These are phyloP conservation scores for Rhododendron simsii DNA, from an alignment of 148 eudicot species.

Conservation along the genomic window DNA sequence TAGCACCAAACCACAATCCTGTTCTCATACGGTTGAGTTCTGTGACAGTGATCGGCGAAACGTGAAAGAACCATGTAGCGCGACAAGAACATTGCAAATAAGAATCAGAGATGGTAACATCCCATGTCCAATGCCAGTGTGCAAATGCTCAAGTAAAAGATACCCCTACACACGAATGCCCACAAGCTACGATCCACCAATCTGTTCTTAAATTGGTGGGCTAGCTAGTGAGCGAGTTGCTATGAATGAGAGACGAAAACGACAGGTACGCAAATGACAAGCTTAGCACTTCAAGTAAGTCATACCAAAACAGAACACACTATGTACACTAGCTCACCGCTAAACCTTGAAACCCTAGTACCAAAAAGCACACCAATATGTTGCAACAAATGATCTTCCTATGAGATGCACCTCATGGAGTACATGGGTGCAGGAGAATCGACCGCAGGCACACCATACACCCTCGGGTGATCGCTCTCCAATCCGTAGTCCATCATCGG, in stretches of 20 bases:
- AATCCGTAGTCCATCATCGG: slow-evolving; percentile 70
- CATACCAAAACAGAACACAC: not conserved
- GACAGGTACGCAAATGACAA: not conserved
- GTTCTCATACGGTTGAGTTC: not conserved
- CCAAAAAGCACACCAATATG: not conserved
- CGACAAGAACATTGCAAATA: not conserved
- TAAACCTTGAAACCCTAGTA: not conserved
- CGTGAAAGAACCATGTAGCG: not conserved
- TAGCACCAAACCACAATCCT: not conserved
- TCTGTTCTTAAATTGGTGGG: not conserved
- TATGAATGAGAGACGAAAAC: not conserved
- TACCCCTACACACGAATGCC: too few relatives aligned
- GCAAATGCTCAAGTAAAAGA: too few relatives aligned
- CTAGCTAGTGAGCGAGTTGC: not conserved
- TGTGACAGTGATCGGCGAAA: not conserved
- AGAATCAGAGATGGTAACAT: too few relatives aligned
- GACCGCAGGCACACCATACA: slow-evolving; percentile 33
- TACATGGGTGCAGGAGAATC: slow-evolving; percentile 42
- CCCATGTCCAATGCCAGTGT: too few relatives aligned
- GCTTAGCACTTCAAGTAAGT: not conserved
- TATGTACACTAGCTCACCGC: not conserved
- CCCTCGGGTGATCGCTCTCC: slow-evolving; percentile 73
- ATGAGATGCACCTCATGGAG: slow-evolving; percentile 62
- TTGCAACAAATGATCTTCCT: not conserved
- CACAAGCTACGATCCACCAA: too few relatives aligned